Base-by-base conservation (phyloP, 2,329 filamentous ascomycete species). In the Penicillium sclerotigenum region DNA sequence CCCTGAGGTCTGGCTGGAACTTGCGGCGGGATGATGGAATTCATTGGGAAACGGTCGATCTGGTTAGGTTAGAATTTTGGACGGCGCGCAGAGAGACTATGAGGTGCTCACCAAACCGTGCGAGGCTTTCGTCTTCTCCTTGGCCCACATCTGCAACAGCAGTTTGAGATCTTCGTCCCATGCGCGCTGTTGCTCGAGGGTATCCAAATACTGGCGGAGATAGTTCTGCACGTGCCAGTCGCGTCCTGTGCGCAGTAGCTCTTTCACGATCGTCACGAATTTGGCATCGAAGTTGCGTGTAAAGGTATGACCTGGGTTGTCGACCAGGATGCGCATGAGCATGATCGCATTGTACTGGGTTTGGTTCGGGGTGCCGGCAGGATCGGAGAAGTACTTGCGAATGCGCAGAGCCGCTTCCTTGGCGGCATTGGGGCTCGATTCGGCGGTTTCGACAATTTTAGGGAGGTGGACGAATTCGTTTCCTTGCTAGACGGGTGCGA, bases 331-430 rank as follows among this genome's bases (percentile, higher is more conserved):
- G 59, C 93, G 88, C 64, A 95, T 81, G 54, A 99, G 83, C 94
- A 97, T 97, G 68, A 97, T 86, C 60, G 91, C 88, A 77, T 97
- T 97, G 81, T 97, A 97, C 74, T 97, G 93, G 64, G 87, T 86
- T 66, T 89, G 86, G 10, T 90, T 85, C 42, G 80, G 75, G 33
- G 71, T 71, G 62, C 75, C 80, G 74, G 90, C 86, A 43, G 92
- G 88, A 63, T 86, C 87, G 65, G 85, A 82, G 57, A 99, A 79
- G 72, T 87, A 93, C 73, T 90, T 92, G 71, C 90, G 88, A 69
- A 97, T 90, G 62, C 88, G 80, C 62, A 84, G 79, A 47, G 91
- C 91, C 65, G 90, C 90, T 67, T 92, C 89, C 61, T 87, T 85
- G 24, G 93, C 92, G 6, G 94, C 94, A 45, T 81, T 79, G 9